Percentiles rank a stretch among this genome's conserved stretches.
Evolutionary conservation across 805 yeast genomes (phyloP).

Genomic region (Brettanomyces naardenensis): DNA sequence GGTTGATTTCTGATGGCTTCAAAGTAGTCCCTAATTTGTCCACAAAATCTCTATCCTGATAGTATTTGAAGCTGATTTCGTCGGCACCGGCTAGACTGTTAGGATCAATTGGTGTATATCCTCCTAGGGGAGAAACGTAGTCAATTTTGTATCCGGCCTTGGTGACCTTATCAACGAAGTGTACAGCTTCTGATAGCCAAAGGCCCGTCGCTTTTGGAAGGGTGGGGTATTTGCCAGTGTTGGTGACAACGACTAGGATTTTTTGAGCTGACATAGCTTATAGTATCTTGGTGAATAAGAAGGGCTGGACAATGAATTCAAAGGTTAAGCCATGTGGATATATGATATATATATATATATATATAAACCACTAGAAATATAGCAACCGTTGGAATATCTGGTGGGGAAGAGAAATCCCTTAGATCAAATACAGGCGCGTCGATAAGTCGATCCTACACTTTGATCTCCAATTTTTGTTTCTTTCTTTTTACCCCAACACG

Average conservation of each 20-base stretch:
- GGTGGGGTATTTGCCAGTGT: neutral
- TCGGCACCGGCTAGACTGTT: neutral
- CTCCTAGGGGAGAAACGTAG: slow-evolving; percentile 2
- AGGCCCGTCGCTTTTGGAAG: neutral
- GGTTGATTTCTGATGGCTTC: slow-evolving; percentile 38
- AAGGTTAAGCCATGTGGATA: no score
- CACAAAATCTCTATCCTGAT: neutral
- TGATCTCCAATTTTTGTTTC: no score
- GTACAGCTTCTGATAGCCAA: neutral
- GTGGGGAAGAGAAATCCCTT: no score
- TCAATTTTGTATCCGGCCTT: neutral
- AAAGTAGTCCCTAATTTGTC: neutral
- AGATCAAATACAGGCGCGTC: no score
- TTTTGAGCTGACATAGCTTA: neutral
- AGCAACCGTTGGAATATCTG: no score
- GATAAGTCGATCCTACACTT: no score
- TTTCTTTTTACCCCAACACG: no score
- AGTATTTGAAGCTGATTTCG: neutral
- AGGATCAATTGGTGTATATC: slow-evolving; percentile 1
- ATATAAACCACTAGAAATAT: no score
- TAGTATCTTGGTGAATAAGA: no score
- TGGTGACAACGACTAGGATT: slow-evolving; percentile 1
- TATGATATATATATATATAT: no score
- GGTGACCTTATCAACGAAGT: neutral
- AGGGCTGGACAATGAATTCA: no score